Conservation (phyloP, 768 basidiomycete genomes). For the Hortiboletus campestris region DNA sequence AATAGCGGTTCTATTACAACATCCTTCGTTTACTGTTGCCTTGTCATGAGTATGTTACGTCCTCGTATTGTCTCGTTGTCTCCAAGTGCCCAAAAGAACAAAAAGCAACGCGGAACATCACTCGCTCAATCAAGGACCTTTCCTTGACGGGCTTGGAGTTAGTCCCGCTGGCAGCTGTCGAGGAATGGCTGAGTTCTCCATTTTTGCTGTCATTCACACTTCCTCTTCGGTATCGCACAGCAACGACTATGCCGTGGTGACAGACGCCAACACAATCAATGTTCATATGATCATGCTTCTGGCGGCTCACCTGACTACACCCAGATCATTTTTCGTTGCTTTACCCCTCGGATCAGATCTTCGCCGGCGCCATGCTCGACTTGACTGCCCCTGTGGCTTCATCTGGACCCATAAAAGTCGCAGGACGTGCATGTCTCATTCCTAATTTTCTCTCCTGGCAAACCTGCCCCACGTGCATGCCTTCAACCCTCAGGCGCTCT, state of each 20-base stretch:
- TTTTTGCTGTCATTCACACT: constrained; percentile 17
- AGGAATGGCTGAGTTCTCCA: constrained; percentile 19
- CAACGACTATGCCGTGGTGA: constrained; percentile 1
- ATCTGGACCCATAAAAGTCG: constrained; percentile 31
- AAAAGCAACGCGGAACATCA: constrained; percentile 3
- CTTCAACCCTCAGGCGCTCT: constrained; percentile 44
- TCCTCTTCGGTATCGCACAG: constrained; percentile 9
- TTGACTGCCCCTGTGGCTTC: constrained; percentile 32
- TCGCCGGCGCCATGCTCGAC: constrained; percentile 11
- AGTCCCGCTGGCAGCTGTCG: constrained; percentile 10
- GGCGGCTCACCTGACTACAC: constrained; percentile 10
- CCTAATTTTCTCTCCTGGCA: constrained; percentile 14
- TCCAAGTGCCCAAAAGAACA: constrained; percentile 10
- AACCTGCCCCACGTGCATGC: constrained; percentile 32
- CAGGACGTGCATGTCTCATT: constrained; percentile 9
- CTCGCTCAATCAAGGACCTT: constrained; percentile 2
- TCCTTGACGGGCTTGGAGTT: constrained; percentile 8
- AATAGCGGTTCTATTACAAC: too few relatives aligned
- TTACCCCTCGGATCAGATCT: constrained; percentile 17
- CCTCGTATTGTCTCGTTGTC: constrained; percentile 2
- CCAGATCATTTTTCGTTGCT: constrained; percentile 6
- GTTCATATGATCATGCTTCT: constrained; percentile 3
- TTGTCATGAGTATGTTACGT: not conserved
- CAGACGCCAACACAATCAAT: not conserved
- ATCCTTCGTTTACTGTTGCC: constrained; percentile 1